A percentile compares a stretch with the other conserved stretches of the same genome.
Evolutionary conservation across 345 rosid genomes (phyloP).

Genomic region (Combretum micranthum): DNA sequence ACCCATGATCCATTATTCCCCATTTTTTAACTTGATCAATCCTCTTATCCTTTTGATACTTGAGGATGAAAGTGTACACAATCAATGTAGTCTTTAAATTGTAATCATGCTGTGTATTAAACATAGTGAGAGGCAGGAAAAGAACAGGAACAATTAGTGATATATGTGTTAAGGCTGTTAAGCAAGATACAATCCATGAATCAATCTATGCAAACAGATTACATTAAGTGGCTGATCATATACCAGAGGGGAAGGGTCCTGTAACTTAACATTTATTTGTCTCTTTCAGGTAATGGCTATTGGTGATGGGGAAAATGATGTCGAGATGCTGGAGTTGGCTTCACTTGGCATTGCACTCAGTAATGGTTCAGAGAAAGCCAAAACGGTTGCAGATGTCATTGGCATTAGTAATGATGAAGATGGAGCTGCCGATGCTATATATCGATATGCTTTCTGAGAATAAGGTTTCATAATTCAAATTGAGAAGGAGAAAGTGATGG

Average conservation of each 20-base stretch:
- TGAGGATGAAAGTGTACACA: neutral
- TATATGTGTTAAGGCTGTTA: too few species aligned
- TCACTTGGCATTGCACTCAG: conserved; percentile 74
- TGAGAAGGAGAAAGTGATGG: too few species aligned
- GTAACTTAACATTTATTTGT: too few species aligned
- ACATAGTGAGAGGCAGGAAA: too few species aligned
- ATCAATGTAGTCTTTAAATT: too few species aligned
- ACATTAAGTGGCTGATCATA: too few species aligned
- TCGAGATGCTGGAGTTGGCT: conserved; percentile 87
- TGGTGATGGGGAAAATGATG: conserved; percentile 91
- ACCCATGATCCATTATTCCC: neutral
- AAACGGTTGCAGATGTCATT: conserved; percentile 68
- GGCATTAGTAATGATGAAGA: conserved; percentile 84
- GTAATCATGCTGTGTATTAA: too few species aligned
- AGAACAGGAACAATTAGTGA: too few species aligned
- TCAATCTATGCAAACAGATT: too few species aligned
- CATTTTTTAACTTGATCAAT: neutral
- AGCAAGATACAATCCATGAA: too few species aligned
- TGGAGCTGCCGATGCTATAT: conserved; percentile 89
- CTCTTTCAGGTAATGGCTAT: conserved; percentile 75
- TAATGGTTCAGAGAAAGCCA: conserved; percentile 85
- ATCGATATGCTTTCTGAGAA: conserved; percentile 65
- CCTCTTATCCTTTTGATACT: neutral
- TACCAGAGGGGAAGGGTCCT: too few species aligned
- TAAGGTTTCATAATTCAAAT: neutral